Base-by-base conservation (phyloP, 2,329 filamentous ascomycete genomes). In the Knoxdaviesia proteae region DNA sequence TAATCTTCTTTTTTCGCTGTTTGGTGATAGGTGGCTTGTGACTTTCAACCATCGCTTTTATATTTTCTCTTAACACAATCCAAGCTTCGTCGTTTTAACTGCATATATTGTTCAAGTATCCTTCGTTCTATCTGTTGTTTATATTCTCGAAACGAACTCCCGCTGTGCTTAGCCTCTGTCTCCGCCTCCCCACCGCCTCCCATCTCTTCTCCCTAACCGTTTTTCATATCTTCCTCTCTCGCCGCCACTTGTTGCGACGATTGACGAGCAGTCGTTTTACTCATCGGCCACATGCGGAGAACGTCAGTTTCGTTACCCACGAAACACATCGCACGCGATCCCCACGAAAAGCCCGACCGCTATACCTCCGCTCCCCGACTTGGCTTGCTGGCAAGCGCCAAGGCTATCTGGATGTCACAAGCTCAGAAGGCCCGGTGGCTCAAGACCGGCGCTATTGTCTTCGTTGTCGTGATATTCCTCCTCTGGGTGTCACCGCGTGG, bases 401-500 rank as follows among this genome's bases (percentile, higher is more conserved):
- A 71, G 58, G 62, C 67, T 54, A 62, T 64, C 54, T 69, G 64
- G 58, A 72, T 74, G 65, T 69, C 72, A 48, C 74, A 77, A 61
- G 68, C 71, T 54, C 74, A 77, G 62, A 69, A 68, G 58, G 65
- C 71, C 49, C 71, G 75, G 56, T 79, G 73, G 67, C 57, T 77
- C 50, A 78, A 77, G 64, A 76, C 73, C 47, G 69, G 67, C 52
- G 71, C 71, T 49, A 71, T 79, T 49, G 59, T 77, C 47, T 66
- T 74, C 53, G 63, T 68, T 52, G 53, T 79, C 48, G 55, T 78
- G 51, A 65, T 73, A 48, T 56, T 77, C 44, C 74, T 80, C 56
- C 77, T 74, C 58, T 78, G 71, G 55, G 58, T 79, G 44, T 72
- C 74, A 29, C 74, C 74, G 1, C 63, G 62, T 41, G 71, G 73